Base-by-base conservation (phyloP, 2,329 filamentous ascomycete species). In the Pyrenochaeta sp. region DNA sequence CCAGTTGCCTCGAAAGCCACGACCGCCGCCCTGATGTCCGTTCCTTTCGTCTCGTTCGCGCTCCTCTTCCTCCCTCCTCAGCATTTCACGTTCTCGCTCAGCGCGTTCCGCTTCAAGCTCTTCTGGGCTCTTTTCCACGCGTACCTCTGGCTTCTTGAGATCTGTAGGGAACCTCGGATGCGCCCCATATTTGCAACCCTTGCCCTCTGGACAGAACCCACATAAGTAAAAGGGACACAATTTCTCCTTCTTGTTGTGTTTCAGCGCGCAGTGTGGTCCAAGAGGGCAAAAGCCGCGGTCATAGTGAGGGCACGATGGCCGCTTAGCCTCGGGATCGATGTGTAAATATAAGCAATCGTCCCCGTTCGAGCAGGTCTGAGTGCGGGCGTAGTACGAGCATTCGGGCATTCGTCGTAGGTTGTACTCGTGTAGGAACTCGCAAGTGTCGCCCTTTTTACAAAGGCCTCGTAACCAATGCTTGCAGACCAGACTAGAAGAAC, bases 401-500 rank as follows among this genome's bases (percentile, higher is more conserved):
- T 98, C 95, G 62, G 95, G 93, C 92, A 98, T 98, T 79, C 95
- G 93, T 64, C 95, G 89, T 68, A 99, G 86, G 80, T 99, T 98
- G 83, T 97, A 99, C 80, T 98, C 95, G 84, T 99, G 95, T 48
- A 98, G 84, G 73, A 98, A 99, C 82, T 99, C 95, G 88, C 95
- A 99, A 67, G 89, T 88, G 74, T 97, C 90, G 71, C 94, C 95
- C 80, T 98, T 98, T 77, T 99, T 99, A 84, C 95, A 99, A 22
- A 99, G 87, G 0, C 93, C 94, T 65, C 96, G 91, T 73, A 98
- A 88, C 89, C 95, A 98, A 84, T 98, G 95, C 82, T 99, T 99
- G 88, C 95, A 99, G 60, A 99, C 94, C 15, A 98, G 88, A 50
- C 82, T 86, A 39, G 40, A 9, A 28, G 12, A 30, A 8, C 9